Conservation (phyloP, 75 land plant species). For the Gnetum montanum region DNA sequence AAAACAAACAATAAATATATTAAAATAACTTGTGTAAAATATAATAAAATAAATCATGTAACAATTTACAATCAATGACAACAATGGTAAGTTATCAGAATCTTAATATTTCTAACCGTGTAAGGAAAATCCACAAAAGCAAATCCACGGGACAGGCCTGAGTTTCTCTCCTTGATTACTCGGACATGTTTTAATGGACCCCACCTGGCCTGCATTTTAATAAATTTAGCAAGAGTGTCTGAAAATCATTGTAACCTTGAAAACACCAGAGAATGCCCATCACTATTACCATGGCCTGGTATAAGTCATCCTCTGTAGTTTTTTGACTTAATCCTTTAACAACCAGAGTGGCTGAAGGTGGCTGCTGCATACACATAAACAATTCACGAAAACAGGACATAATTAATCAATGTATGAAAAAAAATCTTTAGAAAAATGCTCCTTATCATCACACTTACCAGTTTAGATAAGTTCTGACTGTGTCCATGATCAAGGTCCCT, state of each 20-base stretch:
- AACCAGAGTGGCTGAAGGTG: constrained; percentile 44
- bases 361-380: constrained; percentile 9
- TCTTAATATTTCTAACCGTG: too few species aligned
- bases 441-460: background rate
- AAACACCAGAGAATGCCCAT: background rate
- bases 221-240: background rate
- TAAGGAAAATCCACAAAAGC: constrained; percentile 42
- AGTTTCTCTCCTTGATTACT: constrained; percentile 35
- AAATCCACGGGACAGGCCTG: constrained; percentile 42
- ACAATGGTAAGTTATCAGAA: background rate
- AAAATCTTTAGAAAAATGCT: background rate
- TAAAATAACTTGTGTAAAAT: background rate
- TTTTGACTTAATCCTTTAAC: constrained; percentile 45
- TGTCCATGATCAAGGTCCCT: constrained; percentile 18
- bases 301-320: constrained; percentile 35
- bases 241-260: too few species aligned
- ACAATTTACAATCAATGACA: background rate
- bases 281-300: constrained; percentile 24
- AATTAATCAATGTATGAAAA: background rate
- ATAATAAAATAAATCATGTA: background rate
- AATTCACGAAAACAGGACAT: background rate
- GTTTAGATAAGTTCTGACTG: background rate
- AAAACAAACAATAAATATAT: background rate
- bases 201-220: constrained; percentile 24
- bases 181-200: constrained; percentile 41